phyloP scores from a whole-genome alignment of 75 land plant species.

The Picea sitchensis region DNA sequence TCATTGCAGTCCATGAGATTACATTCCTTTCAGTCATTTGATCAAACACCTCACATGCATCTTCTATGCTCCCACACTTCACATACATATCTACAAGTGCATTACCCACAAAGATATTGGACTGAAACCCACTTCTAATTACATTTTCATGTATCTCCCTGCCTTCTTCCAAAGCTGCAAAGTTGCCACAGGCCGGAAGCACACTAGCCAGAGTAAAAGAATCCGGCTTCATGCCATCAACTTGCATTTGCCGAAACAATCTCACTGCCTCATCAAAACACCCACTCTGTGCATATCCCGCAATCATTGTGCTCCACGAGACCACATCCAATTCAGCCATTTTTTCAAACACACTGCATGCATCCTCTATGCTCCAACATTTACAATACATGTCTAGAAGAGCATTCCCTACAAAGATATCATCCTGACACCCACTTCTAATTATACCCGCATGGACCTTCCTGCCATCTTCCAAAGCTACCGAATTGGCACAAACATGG shows the following conservation, averaged over 20 bases:
- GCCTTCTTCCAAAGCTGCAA: background rate
- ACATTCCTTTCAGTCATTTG: constrained; percentile 12
- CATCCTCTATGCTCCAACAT: constrained; percentile 12
- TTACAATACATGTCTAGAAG: constrained; percentile 21
- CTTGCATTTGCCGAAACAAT: constrained; percentile 12
- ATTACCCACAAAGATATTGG: background rate
- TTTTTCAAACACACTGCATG: constrained; percentile 15
- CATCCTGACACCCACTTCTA: constrained; percentile 2
- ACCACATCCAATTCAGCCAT: constrained; percentile 20
- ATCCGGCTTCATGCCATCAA: constrained; percentile 1
- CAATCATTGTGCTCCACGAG: constrained; percentile 23
- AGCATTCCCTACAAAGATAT: constrained; percentile 13
- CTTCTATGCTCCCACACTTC: constrained; percentile 3
- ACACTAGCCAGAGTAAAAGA: background rate
- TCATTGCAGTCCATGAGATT: constrained; percentile 13
- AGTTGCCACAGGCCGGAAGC: constrained; percentile 8
- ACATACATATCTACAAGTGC: constrained; percentile 11
- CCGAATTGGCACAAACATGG: constrained; percentile 3
- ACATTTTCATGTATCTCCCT: constrained; percentile 7
- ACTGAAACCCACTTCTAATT: constrained; percentile 6
- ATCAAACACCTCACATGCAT: constrained; percentile 6
- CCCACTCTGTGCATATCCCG: constrained; percentile 21
- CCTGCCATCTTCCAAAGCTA: background rate
- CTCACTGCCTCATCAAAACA: constrained; percentile 7
- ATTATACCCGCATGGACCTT: background rate